These are phyloP conservation scores for Podila clonocystis DNA, from an alignment of 192 early-diverging fungal species.

Conservation along the genomic window DNA sequence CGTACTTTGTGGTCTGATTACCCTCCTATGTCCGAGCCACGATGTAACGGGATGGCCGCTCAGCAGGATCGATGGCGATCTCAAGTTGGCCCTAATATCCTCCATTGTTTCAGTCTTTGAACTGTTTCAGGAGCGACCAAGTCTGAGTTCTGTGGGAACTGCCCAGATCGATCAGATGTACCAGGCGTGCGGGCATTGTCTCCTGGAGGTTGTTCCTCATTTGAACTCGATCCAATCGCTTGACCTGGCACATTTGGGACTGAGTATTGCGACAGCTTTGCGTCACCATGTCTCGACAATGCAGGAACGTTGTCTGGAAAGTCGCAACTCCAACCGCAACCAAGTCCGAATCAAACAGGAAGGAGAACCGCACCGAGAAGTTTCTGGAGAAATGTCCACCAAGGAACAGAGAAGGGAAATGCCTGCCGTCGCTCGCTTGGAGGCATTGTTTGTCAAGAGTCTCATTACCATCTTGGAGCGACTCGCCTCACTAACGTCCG, in stretches of 20 bases:
- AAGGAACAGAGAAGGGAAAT: constrained; percentile 24
- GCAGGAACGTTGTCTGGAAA: constrained; percentile 24
- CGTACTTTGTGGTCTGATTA: constrained; percentile 19
- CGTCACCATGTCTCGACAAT: constrained; percentile 31
- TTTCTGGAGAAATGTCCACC: background rate
- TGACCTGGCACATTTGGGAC: background rate
- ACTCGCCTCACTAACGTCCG: background rate
- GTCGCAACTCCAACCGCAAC: background rate
- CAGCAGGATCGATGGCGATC: constrained; percentile 15
- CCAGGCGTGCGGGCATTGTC: constrained; percentile 29
- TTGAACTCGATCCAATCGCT: background rate
- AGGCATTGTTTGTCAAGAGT: constrained; percentile 18
- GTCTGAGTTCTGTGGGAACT: background rate
- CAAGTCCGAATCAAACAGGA: constrained; percentile 5
- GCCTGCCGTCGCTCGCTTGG: constrained; percentile 13
- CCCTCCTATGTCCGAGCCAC: constrained; percentile 11
- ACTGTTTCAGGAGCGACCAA: constrained; percentile 4
- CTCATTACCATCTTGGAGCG: constrained; percentile 5
- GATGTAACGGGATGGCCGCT: constrained; percentile 5
- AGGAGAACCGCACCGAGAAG: background rate
- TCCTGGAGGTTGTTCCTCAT: constrained; percentile 6
- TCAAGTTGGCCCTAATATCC: constrained; percentile 2
- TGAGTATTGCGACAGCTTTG: constrained; percentile 12
- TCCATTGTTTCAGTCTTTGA: constrained; percentile 6
- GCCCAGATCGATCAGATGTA: constrained; percentile 19